phyloP scores from a whole-genome alignment of 495 filamentous ascomycete genomes.

The Neurospora sp. region DNA sequence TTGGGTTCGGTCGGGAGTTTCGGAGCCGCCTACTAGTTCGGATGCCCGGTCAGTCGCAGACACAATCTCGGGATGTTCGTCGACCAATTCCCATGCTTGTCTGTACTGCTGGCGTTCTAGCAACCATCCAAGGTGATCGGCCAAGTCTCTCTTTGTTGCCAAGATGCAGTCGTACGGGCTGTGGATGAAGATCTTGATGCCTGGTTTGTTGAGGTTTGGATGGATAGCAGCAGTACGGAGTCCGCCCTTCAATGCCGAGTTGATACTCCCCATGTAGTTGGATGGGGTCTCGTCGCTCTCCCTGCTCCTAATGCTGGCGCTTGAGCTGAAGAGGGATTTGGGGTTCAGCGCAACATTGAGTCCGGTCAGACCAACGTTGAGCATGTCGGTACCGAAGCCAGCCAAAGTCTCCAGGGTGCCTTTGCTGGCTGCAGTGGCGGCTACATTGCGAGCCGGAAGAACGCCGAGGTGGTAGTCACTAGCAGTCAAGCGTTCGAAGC shows the following conservation, averaged over 20 bases:
- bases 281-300: conserved; percentile 42
- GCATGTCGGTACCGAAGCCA: conserved; percentile 48
- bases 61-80: conserved; percentile 71
- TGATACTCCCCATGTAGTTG: conserved; percentile 1
- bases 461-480: conserved; percentile 87
- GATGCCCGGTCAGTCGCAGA: conserved; percentile 26
- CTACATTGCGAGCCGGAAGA: conserved; percentile 59
- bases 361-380: conserved; percentile 46
- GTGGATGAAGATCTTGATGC: conserved; percentile 89
- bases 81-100: conserved; percentile 77
- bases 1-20: conserved; percentile 36
- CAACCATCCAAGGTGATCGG: conserved; percentile 79
- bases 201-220: conserved; percentile 45
- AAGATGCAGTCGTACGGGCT: conserved; percentile 93
- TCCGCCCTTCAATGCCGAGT: conserved; percentile 11
- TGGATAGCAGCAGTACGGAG: conserved; percentile 26
- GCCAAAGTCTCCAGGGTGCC: conserved; percentile 58
- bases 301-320: conserved; percentile 68
- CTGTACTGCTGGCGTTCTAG: conserved; percentile 68
- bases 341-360: conserved; percentile 82
- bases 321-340: conserved; percentile 72
- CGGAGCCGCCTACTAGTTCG: not conserved
- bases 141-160: conserved; percentile 70
- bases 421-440: conserved; percentile 52
- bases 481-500: conserved; percentile 76